Evolutionary conservation across 116 monocot species (phyloP), one percentile per base, ranked within the genome.

Genomic region (Phalaenopsis hybrid): DNA sequence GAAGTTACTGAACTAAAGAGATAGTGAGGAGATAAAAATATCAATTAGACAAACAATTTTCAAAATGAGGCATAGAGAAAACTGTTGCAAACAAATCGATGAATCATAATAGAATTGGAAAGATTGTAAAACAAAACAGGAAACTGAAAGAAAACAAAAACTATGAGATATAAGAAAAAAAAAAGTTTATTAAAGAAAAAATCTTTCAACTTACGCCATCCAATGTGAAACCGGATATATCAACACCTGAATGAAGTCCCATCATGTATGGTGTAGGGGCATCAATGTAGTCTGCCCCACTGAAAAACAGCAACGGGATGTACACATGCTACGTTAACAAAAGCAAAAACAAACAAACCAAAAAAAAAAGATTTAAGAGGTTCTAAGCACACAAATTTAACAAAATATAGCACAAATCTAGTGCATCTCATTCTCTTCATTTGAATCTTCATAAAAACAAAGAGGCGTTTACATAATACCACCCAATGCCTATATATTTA

Each of bases 201-300:
- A 37, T 61, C 5, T 76, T 43, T 68, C 49, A 78, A 88, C 92
- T 92, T 95, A 99, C 95, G 83, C 95, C 95, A 88, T 95, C 95
- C 90, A 93, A 92, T 81, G 89, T 67, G 50, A 95, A 83, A 33
- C 83, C 88, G 59, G 77, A 89, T 74, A 87, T 98, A 81, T 98
- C 97, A 37, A 98, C 97, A 57, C 82, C 93, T 68, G 97, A 98
- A 85, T 98, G 93, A 91, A 98, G 94, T 82, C 97, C 97, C 94
- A 98, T 98, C 95, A 98, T 94, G 84, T 98, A 98, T 41, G 97
- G 97, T 59, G 99, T 99, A 69, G 95, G 95, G 83, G 95, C 95
- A 89, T 99, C 95, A 81, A 99, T 99, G 76, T 93, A 99, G 78
- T 95, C 99, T 51, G 95, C 95, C 55, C 99, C 99, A 84, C 92